Evolutionary conservation across 1,284 basidiomycete species (phyloP).

Genomic region (Leccinum fuscescens): DNA sequence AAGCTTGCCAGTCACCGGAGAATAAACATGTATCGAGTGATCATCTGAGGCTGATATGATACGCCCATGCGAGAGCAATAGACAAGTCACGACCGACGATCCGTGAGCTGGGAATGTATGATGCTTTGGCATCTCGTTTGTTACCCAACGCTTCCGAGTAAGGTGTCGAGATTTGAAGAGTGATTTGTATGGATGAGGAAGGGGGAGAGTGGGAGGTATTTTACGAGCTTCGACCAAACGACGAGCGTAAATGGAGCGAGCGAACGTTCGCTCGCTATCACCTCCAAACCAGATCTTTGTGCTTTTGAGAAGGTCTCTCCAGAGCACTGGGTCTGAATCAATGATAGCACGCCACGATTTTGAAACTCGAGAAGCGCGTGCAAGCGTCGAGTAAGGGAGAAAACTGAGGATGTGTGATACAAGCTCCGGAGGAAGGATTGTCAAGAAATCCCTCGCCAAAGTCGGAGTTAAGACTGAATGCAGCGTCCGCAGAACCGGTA

Average conservation of each 20-base stretch:
- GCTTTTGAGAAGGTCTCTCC: conserved; percentile 75
- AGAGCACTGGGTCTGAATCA: conserved; percentile 80
- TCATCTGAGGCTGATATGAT: conserved; percentile 95
- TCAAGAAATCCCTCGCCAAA: conserved; percentile 84
- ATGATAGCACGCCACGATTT: conserved; percentile 80
- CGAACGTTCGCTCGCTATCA: conserved; percentile 69
- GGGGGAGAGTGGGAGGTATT: conserved; percentile 49
- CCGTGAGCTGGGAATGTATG: conserved; percentile 85
- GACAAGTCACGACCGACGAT: conserved; percentile 87
- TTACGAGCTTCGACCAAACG: conserved; percentile 46
- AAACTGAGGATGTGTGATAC: conserved; percentile 78
- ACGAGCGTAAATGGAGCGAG: conserved; percentile 60
- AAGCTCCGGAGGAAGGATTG: conserved; percentile 81
- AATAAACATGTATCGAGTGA: conserved; percentile 91
- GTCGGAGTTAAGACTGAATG: conserved; percentile 83
- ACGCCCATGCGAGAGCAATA: conserved; percentile 89
- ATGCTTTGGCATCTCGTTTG: conserved; percentile 70
- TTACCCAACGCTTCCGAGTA: conserved; percentile 74
- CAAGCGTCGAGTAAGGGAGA: conserved; percentile 73
- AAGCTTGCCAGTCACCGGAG: conserved; percentile 75
- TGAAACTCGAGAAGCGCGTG: conserved; percentile 78
- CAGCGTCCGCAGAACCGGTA: conserved; percentile 78
- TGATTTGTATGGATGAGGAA: conserved; percentile 81
- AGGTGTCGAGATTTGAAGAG: conserved; percentile 84
- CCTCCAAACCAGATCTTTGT: conserved; percentile 86